phyloP scores from a whole-genome alignment of 495 filamentous ascomycete species.

The Polyplosphaeria fusca region DNA sequence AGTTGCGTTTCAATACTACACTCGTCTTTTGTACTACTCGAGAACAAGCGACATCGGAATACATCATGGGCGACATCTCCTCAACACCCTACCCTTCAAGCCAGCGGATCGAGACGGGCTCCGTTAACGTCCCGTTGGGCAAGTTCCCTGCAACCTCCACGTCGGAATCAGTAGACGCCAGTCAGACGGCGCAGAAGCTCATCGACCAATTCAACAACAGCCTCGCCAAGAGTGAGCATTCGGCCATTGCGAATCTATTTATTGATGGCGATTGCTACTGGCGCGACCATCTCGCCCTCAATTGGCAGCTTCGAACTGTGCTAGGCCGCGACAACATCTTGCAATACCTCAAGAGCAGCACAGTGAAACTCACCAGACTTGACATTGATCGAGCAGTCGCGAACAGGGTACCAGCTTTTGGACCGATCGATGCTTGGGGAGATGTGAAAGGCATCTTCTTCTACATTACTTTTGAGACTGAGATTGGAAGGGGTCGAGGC shows the following conservation, averaged over 20 bases:
- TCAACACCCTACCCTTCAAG: conserved; percentile 3
- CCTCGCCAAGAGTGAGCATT: not conserved
- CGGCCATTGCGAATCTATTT: conserved; percentile 14
- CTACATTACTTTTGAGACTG: conserved; percentile 34
- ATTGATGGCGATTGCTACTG: conserved; percentile 29
- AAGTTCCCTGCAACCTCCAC: conserved; percentile 16
- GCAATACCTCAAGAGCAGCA: conserved; percentile 8
- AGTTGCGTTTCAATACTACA: too few relatives aligned
- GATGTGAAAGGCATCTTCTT: conserved; percentile 32
- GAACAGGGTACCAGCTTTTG: conserved; percentile 1
- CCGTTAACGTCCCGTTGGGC: conserved; percentile 22
- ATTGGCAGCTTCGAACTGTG: conserved; percentile 36
- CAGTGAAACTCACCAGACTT: not conserved
- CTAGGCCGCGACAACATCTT: conserved; percentile 19
- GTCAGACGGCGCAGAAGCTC: conserved; percentile 3
- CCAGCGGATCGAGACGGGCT: conserved; percentile 21
- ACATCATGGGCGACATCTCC: not conserved
- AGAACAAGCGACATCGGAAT: too few relatives aligned
- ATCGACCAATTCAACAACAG: conserved; percentile 3
- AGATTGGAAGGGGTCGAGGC: conserved; percentile 25
- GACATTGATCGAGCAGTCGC: conserved; percentile 1
- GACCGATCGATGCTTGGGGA: conserved; percentile 18
- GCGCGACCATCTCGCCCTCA: conserved; percentile 35
- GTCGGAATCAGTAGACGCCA: conserved; percentile 4
- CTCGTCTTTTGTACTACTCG: too few relatives aligned